These are phyloP conservation scores for Hypomyces rosellus DNA, from an alignment of 2,329 filamentous ascomycete genomes.

Conservation along the genomic window DNA sequence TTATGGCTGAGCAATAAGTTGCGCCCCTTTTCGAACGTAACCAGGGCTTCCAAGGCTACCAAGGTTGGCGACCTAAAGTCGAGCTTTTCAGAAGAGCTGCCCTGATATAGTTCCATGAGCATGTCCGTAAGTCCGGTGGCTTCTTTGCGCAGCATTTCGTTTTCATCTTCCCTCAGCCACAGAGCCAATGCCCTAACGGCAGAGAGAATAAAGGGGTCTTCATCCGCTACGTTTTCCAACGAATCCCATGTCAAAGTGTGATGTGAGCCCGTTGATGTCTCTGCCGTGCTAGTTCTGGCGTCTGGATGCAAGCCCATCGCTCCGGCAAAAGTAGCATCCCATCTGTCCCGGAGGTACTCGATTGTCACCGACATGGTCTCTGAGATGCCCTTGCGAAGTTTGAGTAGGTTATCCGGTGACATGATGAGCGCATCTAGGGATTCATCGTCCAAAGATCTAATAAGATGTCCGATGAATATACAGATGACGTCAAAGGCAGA, in stretches of 20 bases:
- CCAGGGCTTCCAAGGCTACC: constrained; percentile 53
- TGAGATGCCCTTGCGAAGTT: constrained; percentile 52
- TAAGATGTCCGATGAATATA: constrained; percentile 52
- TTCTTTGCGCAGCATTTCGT: constrained; percentile 49
- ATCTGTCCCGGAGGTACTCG: constrained; percentile 64
- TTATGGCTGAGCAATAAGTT: constrained; percentile 42
- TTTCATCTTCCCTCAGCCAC: constrained; percentile 66
- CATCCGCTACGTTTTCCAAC: constrained; percentile 37
- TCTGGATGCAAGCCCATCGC: constrained; percentile 55
- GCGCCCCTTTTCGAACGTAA: constrained; percentile 41
- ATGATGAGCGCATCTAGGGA: constrained; percentile 36
- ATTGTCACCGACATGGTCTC: constrained; percentile 58
- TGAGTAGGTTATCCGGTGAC: constrained; percentile 54
- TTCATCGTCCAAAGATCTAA: constrained; percentile 48
- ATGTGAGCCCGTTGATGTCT: constrained; percentile 39
- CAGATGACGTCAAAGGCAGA: constrained; percentile 58
- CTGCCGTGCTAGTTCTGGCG: constrained; percentile 39
- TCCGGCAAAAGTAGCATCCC: constrained; percentile 59
- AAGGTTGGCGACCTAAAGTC: constrained; percentile 54
- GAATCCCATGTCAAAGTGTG: constrained; percentile 55
- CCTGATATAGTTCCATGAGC: constrained; percentile 55
- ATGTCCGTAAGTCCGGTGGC: constrained; percentile 56
- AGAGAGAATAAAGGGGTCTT: constrained; percentile 55
- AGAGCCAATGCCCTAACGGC: constrained; percentile 52
- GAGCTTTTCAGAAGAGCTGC: constrained; percentile 27